Evolutionary conservation across 2,329 filamentous ascomycete genomes (phyloP), one percentile per base, ranked within the genome.

Genomic region (Lachnellula suecica): DNA sequence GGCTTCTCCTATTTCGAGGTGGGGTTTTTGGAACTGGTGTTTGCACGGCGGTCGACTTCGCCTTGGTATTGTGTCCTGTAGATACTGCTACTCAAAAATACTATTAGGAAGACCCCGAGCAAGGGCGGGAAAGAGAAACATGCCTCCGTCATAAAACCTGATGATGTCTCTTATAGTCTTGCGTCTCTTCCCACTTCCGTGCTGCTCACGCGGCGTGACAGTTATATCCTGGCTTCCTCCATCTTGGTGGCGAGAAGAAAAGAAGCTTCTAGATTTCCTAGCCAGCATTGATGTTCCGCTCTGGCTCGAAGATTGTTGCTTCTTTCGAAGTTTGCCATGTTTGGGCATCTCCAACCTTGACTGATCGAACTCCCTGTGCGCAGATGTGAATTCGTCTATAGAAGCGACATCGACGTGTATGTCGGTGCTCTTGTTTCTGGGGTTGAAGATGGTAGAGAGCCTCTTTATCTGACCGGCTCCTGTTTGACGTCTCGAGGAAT

Each of bases 121-220:
- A n/a, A 15, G 6, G 13, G 22, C 13, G 20, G 38, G 6, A 34
- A 25, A 44, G 24, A 40, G 25, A 54, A 19, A 42, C 53, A 31
- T 53, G 59, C 60, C 46, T 17, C 62, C 57, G 52, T 65, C 63
- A 43, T 58, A 65, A 42, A 63, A 54, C 24, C 34, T 53, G 20
- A 66, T 64, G 17, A 54, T 62, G 15, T 63, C 63, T 42, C 50
- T 57, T 19, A 65, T 59, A 11, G 54, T 52, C 22, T n/a, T 51
- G 24, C 19, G 35, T 20, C 42, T 52, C 25, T 53, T 57, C 43
- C 47, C 52, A 13, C 43, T 25, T 13, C 20, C 31, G 9, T 25
- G 20, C 7, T 13, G 2, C 15, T 27, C 41, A 4, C 20, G 40
- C 22, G 37, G 17, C 22, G 3, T 13, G n/a, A 25, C 19, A 17